These are phyloP conservation scores for Pisolithus albus DNA, from an alignment of 768 basidiomycete species.

Conservation along the genomic window DNA sequence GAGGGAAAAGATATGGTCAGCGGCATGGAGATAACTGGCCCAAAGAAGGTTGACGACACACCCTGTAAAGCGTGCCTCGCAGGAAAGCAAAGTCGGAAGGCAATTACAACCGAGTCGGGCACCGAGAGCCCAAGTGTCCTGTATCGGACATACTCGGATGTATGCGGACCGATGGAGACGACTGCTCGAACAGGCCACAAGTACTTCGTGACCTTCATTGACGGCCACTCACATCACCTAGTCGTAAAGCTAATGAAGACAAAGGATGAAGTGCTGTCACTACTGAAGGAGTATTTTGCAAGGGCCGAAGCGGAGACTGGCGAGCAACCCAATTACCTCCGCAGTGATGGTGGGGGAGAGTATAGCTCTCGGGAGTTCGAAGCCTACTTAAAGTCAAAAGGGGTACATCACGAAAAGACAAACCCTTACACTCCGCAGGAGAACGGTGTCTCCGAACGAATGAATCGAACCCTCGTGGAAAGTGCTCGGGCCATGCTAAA, in stretches of 20 bases:
- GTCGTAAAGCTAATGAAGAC: slow-evolving; percentile 7
- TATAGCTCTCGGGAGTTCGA: too few relatives aligned
- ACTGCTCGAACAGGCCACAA: slow-evolving; percentile 1
- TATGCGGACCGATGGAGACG: slow-evolving; percentile 15
- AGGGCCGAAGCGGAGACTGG: slow-evolving; percentile 9
- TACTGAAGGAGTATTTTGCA: slow-evolving; percentile 11
- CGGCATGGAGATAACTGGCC: background rate
- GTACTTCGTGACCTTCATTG: slow-evolving; percentile 18
- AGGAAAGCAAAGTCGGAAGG: slow-evolving; percentile 16
- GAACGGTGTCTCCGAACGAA: background rate
- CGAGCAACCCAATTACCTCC: background rate
- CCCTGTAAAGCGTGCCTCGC: slow-evolving; percentile 16
- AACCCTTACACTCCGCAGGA: slow-evolving; percentile 6
- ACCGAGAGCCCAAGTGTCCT: background rate
- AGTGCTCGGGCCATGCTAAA: background rate
- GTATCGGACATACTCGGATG: slow-evolving; percentile 10
- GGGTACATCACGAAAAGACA: too few relatives aligned
- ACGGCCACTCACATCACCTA: slow-evolving; percentile 13
- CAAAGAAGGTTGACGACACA: background rate
- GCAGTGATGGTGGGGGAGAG: too few relatives aligned
- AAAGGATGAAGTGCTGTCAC: slow-evolving; percentile 1
- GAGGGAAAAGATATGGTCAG: slow-evolving; percentile 3
- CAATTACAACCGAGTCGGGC: slow-evolving; percentile 7
- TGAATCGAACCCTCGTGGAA: slow-evolving; percentile 2
- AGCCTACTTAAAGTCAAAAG: too few relatives aligned